Conservation (phyloP, 73 alveolate species). For the Paramecium octaurelia region DNA sequence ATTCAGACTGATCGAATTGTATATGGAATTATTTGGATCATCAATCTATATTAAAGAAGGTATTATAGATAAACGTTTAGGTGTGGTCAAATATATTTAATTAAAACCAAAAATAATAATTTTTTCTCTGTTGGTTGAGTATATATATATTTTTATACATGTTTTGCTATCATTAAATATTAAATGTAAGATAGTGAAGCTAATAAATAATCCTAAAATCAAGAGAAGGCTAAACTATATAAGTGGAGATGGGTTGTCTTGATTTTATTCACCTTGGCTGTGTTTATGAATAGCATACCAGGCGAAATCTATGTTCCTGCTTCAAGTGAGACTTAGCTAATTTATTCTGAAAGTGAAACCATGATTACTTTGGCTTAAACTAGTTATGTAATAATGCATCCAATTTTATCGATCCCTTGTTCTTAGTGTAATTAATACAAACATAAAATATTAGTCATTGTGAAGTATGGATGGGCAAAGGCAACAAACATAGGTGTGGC, state of each 20-base stretch:
- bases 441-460: not conserved
- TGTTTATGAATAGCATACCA: conserved; percentile 5
- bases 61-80: not conserved
- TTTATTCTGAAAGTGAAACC: not conserved
- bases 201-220: not conserved
- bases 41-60: not conserved
- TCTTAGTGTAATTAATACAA: not conserved
- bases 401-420: conserved; percentile 8
- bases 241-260: conserved; percentile 1
- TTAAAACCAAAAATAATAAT: not conserved
- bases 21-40: not conserved
- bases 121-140: not conserved
- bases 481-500: conserved; percentile 20
- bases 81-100: not conserved
- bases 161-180: not conserved
- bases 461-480: conserved; percentile 26
- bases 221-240: not conserved
- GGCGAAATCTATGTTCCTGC: conserved; percentile 39
- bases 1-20: not conserved
- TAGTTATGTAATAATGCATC: conserved; percentile 18
- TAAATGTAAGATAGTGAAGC: conserved; percentile 6
- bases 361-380: conserved; percentile 10
- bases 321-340: not conserved
- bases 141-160: not conserved
- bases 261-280: not conserved